Evolutionary conservation across 2,329 filamentous ascomycete genomes (phyloP), one percentile per base, ranked within the genome.

Genomic region (Zasmidium cellare): DNA sequence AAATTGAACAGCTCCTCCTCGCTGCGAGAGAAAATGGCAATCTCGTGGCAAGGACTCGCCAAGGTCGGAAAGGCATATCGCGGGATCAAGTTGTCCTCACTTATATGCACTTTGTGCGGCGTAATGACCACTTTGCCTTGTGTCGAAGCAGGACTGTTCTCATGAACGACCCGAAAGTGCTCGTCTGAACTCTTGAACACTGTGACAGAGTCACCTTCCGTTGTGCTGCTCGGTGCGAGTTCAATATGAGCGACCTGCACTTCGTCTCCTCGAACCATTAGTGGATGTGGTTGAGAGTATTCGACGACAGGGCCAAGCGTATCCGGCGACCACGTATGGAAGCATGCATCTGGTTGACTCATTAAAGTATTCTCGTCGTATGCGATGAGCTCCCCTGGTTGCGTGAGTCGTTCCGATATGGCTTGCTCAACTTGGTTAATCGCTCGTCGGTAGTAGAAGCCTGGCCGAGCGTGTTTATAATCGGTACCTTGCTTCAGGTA

Each of bases 361-460:
- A 63, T 22, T 28, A 65, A 51, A 20, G 55, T 51, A 35, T 24
- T 54, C 35, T 65, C 62, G 16, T 60, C 57, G 22, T 59, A 65
- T 7, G 55, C 25, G 2, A 63, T 57, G 3, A 63, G 45, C 22
- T 55, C 56, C 12, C 51, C 55, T 18, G 60, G 55, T 19, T 59
- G 51, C 12, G 56, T 53, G 18, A 55, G 58, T 20, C 53, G 55
- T 22, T 53, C 48, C 7, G 50, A 22, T 25, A 67, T 59, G 20
- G 61, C 63, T 23, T 60, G 57, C 22, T 60, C 53, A 20, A 67
- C 44, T 28, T 64, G 64, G 31, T 64, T 64, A 45, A 67, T 53
- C 14, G 64, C 61, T 19, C 64, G 59, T 50, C 57, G 61, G 56
- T 62, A 67, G 47, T 65, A 64, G 25, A 57, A 59, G 11, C 65